Percentiles rank a stretch among this genome's conserved stretches.
phyloP scores from a whole-genome alignment of 2,329 filamentous ascomycete species.

The Zasmidium citrigriseum region DNA sequence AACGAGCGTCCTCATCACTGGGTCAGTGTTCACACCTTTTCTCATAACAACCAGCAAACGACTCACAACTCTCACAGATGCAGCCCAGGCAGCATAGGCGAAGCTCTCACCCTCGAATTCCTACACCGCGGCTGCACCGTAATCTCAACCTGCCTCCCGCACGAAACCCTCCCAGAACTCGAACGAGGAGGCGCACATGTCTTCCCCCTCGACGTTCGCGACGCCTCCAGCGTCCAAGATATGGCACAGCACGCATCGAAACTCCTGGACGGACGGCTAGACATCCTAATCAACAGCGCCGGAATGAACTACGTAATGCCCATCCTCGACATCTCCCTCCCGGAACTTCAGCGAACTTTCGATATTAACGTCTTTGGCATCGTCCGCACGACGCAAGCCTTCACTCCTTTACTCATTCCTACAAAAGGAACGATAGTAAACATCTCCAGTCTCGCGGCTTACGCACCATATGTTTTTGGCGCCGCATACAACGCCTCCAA shows the following conservation, averaged over 20 bases:
- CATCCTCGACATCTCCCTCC: slow-evolving; percentile 22
- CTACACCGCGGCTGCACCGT: background rate
- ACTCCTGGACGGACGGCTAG: background rate
- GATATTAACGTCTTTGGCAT: slow-evolving; percentile 30
- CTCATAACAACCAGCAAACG: background rate
- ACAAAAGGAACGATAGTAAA: slow-evolving; percentile 10
- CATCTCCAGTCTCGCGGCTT: slow-evolving; percentile 7
- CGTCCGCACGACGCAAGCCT: slow-evolving; percentile 22
- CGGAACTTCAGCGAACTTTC: slow-evolving; percentile 21
- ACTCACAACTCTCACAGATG: background rate
- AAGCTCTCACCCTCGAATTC: background rate
- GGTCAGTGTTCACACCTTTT: background rate
- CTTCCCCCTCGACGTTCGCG: background rate
- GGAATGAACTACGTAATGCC: slow-evolving; percentile 33
- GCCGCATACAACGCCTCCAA: slow-evolving; percentile 14
- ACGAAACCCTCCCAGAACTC: background rate
- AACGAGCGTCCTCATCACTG: background rate
- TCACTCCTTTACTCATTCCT: slow-evolving; percentile 12
- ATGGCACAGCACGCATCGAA: background rate
- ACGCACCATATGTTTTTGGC: slow-evolving; percentile 4
- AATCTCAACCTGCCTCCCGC: background rate
- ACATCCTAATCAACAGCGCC: slow-evolving; percentile 7
- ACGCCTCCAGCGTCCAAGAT: background rate
- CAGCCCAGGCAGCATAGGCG: background rate
- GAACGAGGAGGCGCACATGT: background rate